Evolutionary conservation across 371 early-diverging fungal genomes (phyloP).

Genomic region (Mucor mucedo): DNA sequence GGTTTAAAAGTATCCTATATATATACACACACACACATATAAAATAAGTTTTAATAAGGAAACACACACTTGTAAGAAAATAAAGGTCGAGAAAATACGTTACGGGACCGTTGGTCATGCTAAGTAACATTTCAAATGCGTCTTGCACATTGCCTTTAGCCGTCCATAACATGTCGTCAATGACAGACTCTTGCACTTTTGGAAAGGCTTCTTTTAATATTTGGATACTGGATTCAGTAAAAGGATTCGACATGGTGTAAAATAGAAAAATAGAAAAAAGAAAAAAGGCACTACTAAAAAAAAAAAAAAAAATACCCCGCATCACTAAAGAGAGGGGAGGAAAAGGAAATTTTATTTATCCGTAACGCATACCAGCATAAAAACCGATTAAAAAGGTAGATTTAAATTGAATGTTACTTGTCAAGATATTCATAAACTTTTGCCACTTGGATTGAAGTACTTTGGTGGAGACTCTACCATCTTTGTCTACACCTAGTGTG

Average conservation of each 20-base stretch:
- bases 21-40: neutral
- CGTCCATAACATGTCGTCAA: conserved; percentile 16
- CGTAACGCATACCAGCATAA: conserved; percentile 57
- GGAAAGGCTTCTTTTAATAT: conserved; percentile 31
- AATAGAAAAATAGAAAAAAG: neutral
- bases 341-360: conserved; percentile 30
- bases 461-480: conserved; percentile 55
- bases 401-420: conserved; percentile 66
- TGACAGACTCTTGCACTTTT: conserved; percentile 5
- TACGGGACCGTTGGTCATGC: neutral
- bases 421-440: conserved; percentile 52
- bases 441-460: conserved; percentile 52
- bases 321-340: neutral
- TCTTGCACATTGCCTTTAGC: conserved; percentile 20
- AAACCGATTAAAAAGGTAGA: conserved; percentile 60
- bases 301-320: neutral
- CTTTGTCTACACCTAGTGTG: conserved; percentile 50
- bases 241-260: conserved; percentile 21
- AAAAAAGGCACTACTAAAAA: neutral
- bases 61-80: neutral
- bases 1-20: neutral
- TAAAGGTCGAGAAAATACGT: neutral
- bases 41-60: neutral
- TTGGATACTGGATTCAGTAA: conserved; percentile 1
- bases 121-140: conserved; percentile 27